Evolutionary conservation across 805 yeast genomes (phyloP).

Genomic region (Candida nonsorbophila): DNA sequence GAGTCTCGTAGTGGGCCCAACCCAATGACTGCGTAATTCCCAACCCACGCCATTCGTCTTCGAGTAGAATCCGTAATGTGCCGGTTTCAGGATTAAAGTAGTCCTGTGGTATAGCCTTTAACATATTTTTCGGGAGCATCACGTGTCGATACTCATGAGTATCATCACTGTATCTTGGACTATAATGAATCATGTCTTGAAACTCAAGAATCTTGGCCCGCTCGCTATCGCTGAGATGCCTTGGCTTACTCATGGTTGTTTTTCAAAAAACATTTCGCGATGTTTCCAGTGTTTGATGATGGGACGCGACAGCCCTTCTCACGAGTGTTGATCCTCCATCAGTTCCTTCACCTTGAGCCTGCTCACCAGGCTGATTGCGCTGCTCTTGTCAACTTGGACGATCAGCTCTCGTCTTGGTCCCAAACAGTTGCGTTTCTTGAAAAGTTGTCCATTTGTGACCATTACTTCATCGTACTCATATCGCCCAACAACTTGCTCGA

Average conservation of each 20-base stretch:
- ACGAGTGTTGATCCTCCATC: too few relatives aligned
- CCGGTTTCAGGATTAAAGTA: slow-evolving; percentile 93
- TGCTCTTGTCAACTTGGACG: too few relatives aligned
- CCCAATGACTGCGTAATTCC: slow-evolving; percentile 97
- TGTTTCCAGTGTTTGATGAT: too few relatives aligned
- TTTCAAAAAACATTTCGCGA: too few relatives aligned
- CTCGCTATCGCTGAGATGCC: slow-evolving; percentile 79
- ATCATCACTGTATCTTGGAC: slow-evolving; percentile 91
- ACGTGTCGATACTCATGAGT: slow-evolving; percentile 93
- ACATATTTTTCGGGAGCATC: slow-evolving; percentile 92
- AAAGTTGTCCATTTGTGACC: too few relatives aligned
- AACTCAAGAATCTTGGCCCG: slow-evolving; percentile 84
- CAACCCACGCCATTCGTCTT: slow-evolving; percentile 98
- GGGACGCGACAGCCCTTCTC: too few relatives aligned
- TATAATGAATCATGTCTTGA: slow-evolving; percentile 90
- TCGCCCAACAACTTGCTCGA: too few relatives aligned
- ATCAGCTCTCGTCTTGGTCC: too few relatives aligned
- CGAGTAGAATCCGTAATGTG: slow-evolving; percentile 81
- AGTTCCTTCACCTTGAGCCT: too few relatives aligned
- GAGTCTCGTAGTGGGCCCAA: slow-evolving; percentile 97
- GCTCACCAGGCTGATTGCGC: too few relatives aligned
- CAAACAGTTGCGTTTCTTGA: too few relatives aligned
- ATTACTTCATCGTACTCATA: too few relatives aligned
- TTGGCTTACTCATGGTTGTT: slow-evolving; percentile 40
- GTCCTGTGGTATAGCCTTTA: slow-evolving; percentile 89